Conservation (phyloP, 345 rosid species). For the Aquilaria malaccensis region DNA sequence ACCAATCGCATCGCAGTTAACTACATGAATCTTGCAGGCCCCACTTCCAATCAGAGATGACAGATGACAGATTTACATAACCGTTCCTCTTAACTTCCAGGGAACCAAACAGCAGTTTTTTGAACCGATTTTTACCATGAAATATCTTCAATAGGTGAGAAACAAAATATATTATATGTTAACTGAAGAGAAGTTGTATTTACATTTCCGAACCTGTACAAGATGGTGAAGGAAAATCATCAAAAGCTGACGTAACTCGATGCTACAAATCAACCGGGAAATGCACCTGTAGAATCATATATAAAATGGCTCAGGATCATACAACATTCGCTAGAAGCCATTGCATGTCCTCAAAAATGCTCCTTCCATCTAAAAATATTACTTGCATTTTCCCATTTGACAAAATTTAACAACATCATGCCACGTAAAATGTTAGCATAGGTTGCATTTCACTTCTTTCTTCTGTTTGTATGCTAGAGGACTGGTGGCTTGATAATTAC, state of each 20-base stretch:
- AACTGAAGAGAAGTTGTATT: constrained; percentile 14
- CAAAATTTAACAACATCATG: too few relatives aligned
- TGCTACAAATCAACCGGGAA: constrained; percentile 9
- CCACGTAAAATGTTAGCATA: too few relatives aligned
- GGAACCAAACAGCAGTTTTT: constrained; percentile 17
- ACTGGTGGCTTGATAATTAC: too few relatives aligned
- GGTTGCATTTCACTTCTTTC: too few relatives aligned
- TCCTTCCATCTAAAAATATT: too few relatives aligned
- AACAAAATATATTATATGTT: not conserved
- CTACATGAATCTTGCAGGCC: not conserved
- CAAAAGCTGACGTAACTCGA: too few relatives aligned
- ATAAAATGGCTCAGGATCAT: not conserved
- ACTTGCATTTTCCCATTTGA: too few relatives aligned
- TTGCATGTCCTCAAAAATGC: not conserved
- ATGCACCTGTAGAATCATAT: constrained; percentile 20
- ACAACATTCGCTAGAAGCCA: not conserved
- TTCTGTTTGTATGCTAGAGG: too few relatives aligned
- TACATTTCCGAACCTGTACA: constrained; percentile 22
- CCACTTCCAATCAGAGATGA: not conserved
- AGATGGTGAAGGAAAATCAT: constrained; percentile 1
- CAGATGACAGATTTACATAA: not conserved
- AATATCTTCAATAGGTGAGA: constrained; percentile 11
- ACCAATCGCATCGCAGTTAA: too few relatives aligned
- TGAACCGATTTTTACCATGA: constrained; percentile 9
- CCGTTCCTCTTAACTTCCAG: too few relatives aligned